A percentile compares a stretch with the other conserved stretches of the same genome.
Evolutionary conservation across 2,329 filamentous ascomycete species (phyloP).

Genomic region (Colletotrichum echinochloae): DNA sequence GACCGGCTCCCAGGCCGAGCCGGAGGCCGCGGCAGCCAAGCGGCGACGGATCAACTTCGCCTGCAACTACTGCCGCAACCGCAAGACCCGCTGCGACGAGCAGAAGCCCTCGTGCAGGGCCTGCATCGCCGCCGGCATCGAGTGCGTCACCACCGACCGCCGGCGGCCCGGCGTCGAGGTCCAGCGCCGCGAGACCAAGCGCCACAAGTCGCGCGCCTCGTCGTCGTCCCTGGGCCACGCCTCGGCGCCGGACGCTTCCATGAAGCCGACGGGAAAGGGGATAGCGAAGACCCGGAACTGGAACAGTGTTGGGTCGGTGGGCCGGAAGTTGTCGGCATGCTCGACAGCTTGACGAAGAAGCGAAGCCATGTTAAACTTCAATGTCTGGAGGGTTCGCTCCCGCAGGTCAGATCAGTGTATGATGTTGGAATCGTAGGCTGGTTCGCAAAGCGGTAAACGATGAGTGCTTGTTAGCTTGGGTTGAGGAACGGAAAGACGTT

Average conservation of each 20-base stretch:
- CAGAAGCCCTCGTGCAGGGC: slow-evolving; percentile 46
- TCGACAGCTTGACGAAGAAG: too few species aligned
- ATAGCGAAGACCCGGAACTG: too few species aligned
- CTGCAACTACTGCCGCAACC: slow-evolving; percentile 47
- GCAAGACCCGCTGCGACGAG: slow-evolving; percentile 49
- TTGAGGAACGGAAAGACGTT: too few species aligned
- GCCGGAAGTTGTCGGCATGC: too few species aligned
- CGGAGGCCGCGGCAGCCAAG: slow-evolving; percentile 7
- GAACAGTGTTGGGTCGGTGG: too few species aligned
- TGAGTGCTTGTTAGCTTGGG: too few species aligned
- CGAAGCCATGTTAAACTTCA: too few species aligned
- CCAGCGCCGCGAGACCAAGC: slow-evolving; percentile 33
- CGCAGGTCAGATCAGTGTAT: too few species aligned
- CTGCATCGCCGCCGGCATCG: slow-evolving; percentile 48
- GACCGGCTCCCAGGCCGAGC: neutral
- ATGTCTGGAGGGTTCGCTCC: too few species aligned
- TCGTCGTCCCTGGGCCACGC: slow-evolving; percentile 6
- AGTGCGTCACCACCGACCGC: slow-evolving; percentile 46
- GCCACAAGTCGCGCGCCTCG: slow-evolving; percentile 13
- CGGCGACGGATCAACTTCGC: slow-evolving; percentile 41
- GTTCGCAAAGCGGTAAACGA: too few species aligned
- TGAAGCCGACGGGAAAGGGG: too few species aligned
- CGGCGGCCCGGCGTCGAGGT: slow-evolving; percentile 43
- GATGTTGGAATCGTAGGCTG: too few species aligned
- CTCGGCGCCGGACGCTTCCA: slow-evolving; percentile 6